Base-by-base conservation (phyloP, 805 yeast genomes). In the Hanseniaspora nectarophila region DNA sequence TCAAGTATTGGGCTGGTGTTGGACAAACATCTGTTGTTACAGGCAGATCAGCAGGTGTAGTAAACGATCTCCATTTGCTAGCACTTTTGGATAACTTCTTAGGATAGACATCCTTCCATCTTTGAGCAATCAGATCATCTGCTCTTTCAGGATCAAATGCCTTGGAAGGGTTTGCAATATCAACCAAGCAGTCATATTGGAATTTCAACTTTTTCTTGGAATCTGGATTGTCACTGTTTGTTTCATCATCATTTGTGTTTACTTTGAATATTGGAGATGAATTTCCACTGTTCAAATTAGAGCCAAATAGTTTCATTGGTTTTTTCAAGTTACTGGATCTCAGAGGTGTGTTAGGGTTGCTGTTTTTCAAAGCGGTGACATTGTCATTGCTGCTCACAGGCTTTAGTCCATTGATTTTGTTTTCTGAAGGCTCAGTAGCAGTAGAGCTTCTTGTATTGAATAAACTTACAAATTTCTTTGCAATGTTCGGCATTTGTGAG, bases 61-160 rank as follows among this genome's bases (percentile, higher is more conserved):
- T 82, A 50, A 94, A 72, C 0, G 97, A 89, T 50, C 86, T 77
- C 99, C 99, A 92, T 61, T 89, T 89, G 47, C 89, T 81, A 15
- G 81, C 70, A 58, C 77, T 76, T 51, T 85, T 71, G 50, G 75
- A 78, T 15, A 81, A 78, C 40, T 77, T 75, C 13, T 75, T 74
- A 0, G 97, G 95, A 59, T 86, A 86, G 1, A 88, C 95, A 65
- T 84, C 87, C 53, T 81, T 81, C 98, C 98, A 92, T 54, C 95
- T 75, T 5, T 95, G 90, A 43, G 78, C 80, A n/a, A 79, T 73
- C 8, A 80, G 68, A 53, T 77, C 73, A 10, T 75, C 73, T 15
- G 81, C 68, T 8, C 77, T 67, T 47, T 78, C 81, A 2, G 73
- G 68, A 31, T 74, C 73, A 4, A 77, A 69, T 6, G 81, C 81